phyloP scores from a whole-genome alignment of 2,329 filamentous ascomycete genomes.

The Teratosphaeria gauchensis region DNA sequence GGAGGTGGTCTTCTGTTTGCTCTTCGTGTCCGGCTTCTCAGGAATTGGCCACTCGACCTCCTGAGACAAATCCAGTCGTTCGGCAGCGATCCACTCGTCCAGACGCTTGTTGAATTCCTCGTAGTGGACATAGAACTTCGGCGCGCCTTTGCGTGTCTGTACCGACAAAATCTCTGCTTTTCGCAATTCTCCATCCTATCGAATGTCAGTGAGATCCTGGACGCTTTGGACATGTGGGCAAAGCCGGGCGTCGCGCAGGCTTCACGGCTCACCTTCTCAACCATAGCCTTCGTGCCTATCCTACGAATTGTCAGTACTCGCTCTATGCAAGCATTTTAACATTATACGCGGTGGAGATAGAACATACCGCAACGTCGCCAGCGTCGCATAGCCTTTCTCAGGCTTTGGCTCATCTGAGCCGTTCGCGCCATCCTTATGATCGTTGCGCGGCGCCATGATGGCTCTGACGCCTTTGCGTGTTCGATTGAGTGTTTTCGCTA shows the following conservation, averaged over 20 bases:
- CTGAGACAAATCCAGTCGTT: slow-evolving; percentile 73
- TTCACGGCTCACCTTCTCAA: slow-evolving; percentile 52
- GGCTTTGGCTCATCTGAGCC: slow-evolving; percentile 34
- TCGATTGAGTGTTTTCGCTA: neutral
- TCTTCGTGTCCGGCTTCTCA: slow-evolving; percentile 82
- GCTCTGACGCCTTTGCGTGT: neutral
- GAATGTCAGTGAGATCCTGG: neutral
- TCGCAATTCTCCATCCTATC: slow-evolving; percentile 66
- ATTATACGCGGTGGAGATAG: neutral
- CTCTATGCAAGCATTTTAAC: neutral
- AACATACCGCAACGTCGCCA: slow-evolving; percentile 69
- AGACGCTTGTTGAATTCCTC: slow-evolving; percentile 93
- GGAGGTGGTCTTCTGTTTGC: slow-evolving; percentile 51
- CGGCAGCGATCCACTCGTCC: slow-evolving; percentile 78
- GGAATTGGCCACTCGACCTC: slow-evolving; percentile 96
- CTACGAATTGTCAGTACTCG: slow-evolving; percentile 31
- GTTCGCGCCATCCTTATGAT: slow-evolving; percentile 18
- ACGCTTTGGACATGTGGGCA: neutral
- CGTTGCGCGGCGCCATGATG: slow-evolving; percentile 47
- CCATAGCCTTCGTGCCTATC: slow-evolving; percentile 57
- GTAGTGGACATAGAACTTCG: slow-evolving; percentile 93
- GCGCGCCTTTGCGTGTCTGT: slow-evolving; percentile 75
- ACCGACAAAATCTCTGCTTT: slow-evolving; percentile 97
- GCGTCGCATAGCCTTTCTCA: slow-evolving; percentile 73
- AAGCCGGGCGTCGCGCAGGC: neutral